Evolutionary conservation across 768 basidiomycete species (phyloP), one percentile per base, ranked within the genome.

Genomic region (Termitomyces titanicus): DNA sequence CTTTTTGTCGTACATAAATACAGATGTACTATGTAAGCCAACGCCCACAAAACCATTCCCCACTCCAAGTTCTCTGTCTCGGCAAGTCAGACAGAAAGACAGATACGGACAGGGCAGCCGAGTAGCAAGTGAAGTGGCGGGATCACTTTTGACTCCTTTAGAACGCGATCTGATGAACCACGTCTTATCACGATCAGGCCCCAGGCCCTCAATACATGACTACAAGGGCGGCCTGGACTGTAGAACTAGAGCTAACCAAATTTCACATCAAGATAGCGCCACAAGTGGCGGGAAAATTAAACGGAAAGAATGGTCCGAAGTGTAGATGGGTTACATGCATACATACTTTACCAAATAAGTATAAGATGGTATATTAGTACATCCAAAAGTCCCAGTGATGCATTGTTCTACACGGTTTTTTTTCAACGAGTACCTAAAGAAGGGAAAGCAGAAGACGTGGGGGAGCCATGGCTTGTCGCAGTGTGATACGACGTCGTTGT

Each of bases 401-500:
- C 17, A 20, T 15, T 13, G n/a, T 46, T 37, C 27, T 33, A 51
- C 39, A 29, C 29, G 18, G 8, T 22, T 39, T 42, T 55, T 22
- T 39, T 42, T 55, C 15, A 45, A 5, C 17, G 24, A 51, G 47
- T 25, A 10, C n/a, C 18, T 31, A 33, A 33, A 11, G 27, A 24
- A 45, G 35, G 27, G 22, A 42, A 25, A 4, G 3, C 25, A 22
- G 27, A 44, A 12, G 40, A 47, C 13, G 31, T 34, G 24, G 17
- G 12, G 6, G 61, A 62, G n/a, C 45, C 55, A 52, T 46, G 40
- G 37, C 61, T 64, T 18, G 58, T 63, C 27, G 66, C 66, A 0
- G 66, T 64, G 43, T 67, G 61, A 44, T 63, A 67, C 13, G 64
- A 57, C 47, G 29, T 6, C 29, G 54, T 61, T 17, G 64, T 58